A percentile compares a stretch with the other conserved stretches of the same genome.
These are phyloP conservation scores for Taphrina pruni DNA, from an alignment of 1,139 yeast genomes.

Conservation along the genomic window DNA sequence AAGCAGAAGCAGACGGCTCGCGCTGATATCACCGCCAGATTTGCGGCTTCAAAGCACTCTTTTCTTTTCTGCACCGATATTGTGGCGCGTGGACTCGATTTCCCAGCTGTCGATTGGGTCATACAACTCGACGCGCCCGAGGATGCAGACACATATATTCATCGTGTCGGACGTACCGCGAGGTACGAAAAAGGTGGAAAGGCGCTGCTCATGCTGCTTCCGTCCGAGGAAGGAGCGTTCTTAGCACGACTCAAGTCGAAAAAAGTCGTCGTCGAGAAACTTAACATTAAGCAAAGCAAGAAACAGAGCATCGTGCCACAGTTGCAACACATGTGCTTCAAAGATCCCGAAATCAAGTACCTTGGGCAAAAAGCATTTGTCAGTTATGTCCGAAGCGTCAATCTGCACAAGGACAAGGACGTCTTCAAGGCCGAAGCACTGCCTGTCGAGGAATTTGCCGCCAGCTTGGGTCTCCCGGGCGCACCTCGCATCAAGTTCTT, in stretches of 20 bases:
- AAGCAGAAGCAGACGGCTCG: constrained; percentile 94
- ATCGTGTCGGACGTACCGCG: constrained; percentile 95
- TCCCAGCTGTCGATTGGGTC: constrained; percentile 98
- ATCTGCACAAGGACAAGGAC: constrained; percentile 84
- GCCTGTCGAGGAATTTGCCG: constrained; percentile 83
- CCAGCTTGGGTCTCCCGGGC: constrained; percentile 89
- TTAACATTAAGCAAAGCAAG: constrained; percentile 76
- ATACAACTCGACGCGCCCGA: constrained; percentile 96
- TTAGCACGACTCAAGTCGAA: constrained; percentile 65
- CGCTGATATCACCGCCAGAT: constrained; percentile 84
- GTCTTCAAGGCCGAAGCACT: constrained; percentile 76
- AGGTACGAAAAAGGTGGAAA: constrained; percentile 90
- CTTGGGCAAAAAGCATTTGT: constrained; percentile 95
- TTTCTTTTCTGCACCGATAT: constrained; percentile 95
- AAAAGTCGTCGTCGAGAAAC: constrained; percentile 71
- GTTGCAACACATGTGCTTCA: constrained; percentile 86
- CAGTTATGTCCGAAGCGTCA: constrained; percentile 82
- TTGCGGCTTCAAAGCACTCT: constrained; percentile 82
- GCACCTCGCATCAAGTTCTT: constrained; percentile 89
- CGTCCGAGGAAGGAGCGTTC: constrained; percentile 82
- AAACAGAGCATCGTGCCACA: constrained; percentile 82
- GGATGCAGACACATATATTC: constrained; percentile 92
- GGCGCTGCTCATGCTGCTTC: constrained; percentile 79
- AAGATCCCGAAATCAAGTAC: constrained; percentile 88
- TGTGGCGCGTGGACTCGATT: constrained; percentile 96